Conservation (phyloP, 495 filamentous ascomycete genomes). For the Platismatia glauca region DNA sequence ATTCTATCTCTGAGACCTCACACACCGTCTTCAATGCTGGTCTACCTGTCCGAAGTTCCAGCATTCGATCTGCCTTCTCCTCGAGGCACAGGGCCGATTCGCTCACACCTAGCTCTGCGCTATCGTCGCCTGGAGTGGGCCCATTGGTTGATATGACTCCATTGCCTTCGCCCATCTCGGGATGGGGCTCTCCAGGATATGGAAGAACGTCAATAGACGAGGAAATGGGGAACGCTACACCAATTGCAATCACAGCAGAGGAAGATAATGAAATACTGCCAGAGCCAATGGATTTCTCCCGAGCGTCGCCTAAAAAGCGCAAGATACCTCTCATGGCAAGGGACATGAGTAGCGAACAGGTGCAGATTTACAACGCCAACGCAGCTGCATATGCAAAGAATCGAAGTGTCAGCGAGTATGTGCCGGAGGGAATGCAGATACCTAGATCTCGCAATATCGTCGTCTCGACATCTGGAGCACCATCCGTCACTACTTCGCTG, state of each 20-base stretch:
- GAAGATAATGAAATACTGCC: not conserved
- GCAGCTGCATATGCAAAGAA: constrained; percentile 48
- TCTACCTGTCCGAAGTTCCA: constrained; percentile 41
- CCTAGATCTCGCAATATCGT: constrained; percentile 61
- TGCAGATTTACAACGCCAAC: constrained; percentile 26
- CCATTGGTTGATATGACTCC: constrained; percentile 89
- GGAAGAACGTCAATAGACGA: constrained; percentile 53
- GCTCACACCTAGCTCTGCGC: constrained; percentile 49
- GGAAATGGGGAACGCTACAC: constrained; percentile 28
- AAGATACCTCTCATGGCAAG: constrained; percentile 35
- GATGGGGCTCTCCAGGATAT: constrained; percentile 61
- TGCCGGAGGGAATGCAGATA: constrained; percentile 58
- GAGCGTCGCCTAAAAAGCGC: constrained; percentile 41
- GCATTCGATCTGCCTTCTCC: constrained; percentile 38
- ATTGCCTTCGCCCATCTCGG: constrained; percentile 76
- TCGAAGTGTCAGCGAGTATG: constrained; percentile 81
- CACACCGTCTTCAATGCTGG: constrained; percentile 40
- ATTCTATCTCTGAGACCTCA: constrained; percentile 30
- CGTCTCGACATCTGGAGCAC: constrained; percentile 48
- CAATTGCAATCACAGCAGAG: constrained; percentile 1
- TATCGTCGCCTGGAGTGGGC: constrained; percentile 64
- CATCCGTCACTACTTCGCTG: constrained; percentile 33
- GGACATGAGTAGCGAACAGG: constrained; percentile 27
- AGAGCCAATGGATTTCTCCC: constrained; percentile 21
- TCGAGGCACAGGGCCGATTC: constrained; percentile 42